These are phyloP conservation scores for Botryotinia narcissicola DNA, from an alignment of 2,329 filamentous ascomycete genomes.

Conservation along the genomic window DNA sequence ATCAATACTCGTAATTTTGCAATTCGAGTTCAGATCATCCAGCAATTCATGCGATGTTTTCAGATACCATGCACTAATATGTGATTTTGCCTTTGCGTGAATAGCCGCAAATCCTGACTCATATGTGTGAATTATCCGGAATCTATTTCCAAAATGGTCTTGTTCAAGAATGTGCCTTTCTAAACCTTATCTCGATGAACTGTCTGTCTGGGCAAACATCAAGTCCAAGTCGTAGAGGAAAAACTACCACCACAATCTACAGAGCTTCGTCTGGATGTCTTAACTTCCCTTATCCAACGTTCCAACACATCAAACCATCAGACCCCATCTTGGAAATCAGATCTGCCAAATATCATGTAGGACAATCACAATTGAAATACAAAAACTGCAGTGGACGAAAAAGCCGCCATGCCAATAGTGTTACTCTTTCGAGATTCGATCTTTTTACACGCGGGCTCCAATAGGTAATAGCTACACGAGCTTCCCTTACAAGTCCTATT, in stretches of 20 bases:
- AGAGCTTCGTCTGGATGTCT: neutral
- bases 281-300: neutral
- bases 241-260: neutral
- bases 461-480: neutral
- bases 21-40: neutral
- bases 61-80: neutral
- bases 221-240: too few species aligned
- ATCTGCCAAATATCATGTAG: neutral
- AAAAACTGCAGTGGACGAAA: too few species aligned
- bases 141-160: fast-evolving
- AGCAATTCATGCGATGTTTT: neutral
- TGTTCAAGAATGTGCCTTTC: too few species aligned
- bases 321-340: neutral
- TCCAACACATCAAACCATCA: neutral
- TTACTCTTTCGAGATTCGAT: too few species aligned
- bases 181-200: neutral
- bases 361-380: neutral
- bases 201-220: neutral
- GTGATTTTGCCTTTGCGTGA: neutral
- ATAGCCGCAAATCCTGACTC: neutral
- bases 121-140: too few species aligned
- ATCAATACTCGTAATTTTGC: neutral
- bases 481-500: too few species aligned
- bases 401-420: too few species aligned
- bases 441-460: too few species aligned